Conservation (phyloP, 306 rosid genomes). For the Corylus avellana region DNA sequence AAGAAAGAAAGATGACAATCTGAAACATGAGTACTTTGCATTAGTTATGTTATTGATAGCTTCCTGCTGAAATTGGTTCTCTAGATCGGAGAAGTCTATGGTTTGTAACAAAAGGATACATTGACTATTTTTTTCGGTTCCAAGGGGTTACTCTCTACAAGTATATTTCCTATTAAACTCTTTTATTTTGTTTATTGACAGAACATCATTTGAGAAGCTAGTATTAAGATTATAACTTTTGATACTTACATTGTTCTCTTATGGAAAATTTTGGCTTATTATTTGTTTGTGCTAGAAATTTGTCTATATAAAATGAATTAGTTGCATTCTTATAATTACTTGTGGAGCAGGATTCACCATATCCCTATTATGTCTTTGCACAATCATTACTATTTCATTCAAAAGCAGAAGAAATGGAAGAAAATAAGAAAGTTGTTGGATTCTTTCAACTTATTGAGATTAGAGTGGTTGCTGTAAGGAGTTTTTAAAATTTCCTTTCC, state of each 20-base stretch:
- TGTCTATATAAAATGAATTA: no score
- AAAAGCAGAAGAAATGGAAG: constrained; percentile 4
- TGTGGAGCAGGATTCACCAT: not conserved
- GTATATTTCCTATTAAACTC: no score
- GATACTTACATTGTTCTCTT: not conserved
- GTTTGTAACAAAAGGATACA: not conserved
- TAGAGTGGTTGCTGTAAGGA: constrained; percentile 11
- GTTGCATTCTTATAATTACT: not conserved
- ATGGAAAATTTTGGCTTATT: not conserved
- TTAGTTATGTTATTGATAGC: not conserved
- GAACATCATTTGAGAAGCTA: not conserved
- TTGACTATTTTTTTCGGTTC: not conserved
- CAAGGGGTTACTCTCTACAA: no score
- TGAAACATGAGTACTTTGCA: not conserved
- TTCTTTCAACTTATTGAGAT: not conserved
- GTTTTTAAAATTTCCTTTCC: constrained; percentile 19
- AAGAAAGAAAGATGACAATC: not conserved
- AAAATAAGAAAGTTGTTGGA: constrained; percentile 14
- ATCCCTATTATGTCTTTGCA: not conserved
- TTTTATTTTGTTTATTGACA: no score
- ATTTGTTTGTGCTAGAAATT: not conserved
- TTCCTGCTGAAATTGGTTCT: not conserved
- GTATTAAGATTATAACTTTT: not conserved
- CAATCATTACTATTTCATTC: not conserved
- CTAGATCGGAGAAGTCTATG: not conserved